phyloP scores from a whole-genome alignment of 164 flowering plant species.

The Stephania cephalantha region DNA sequence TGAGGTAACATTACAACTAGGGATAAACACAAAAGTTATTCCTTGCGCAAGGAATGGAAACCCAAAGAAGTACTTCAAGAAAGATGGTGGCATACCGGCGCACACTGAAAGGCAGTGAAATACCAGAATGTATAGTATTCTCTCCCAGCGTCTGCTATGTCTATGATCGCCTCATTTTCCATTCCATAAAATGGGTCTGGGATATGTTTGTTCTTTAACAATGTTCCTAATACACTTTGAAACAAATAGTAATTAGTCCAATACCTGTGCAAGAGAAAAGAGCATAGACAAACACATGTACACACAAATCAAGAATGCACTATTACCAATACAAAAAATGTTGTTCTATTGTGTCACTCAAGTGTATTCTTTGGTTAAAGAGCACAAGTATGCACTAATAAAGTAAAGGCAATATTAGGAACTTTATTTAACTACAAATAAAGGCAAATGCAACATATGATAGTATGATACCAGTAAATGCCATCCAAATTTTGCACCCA shows the following conservation, averaged over 20 bases:
- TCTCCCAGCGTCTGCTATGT: conserved; percentile 92
- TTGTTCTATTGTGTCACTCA: neutral
- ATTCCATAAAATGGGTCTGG: conserved; percentile 97
- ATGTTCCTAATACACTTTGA: conserved; percentile 79
- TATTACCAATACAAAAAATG: neutral
- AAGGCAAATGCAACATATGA: neutral
- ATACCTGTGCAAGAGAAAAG: neutral
- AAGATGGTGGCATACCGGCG: conserved; percentile 41
- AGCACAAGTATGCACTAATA: neutral
- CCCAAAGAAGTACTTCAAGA: neutral
- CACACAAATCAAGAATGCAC: neutral
- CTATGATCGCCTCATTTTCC: conserved; percentile 73
- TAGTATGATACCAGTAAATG: neutral
- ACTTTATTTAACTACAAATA: neutral
- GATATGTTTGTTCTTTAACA: conserved; percentile 71
- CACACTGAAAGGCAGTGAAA: conserved; percentile 69
- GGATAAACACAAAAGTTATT: too few relatives aligned
- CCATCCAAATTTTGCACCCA: neutral
- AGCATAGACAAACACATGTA: neutral
- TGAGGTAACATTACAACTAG: too few relatives aligned
- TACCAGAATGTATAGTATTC: conserved; percentile 96
- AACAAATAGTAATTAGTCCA: conserved; percentile 13
- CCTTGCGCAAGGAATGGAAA: neutral
- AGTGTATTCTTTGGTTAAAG: neutral
- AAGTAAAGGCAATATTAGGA: neutral